A percentile compares a stretch with the other conserved stretches of the same genome.
These are phyloP conservation scores for Cryptococcus sp. DNA, from an alignment of 1,284 basidiomycete genomes.

Conservation along the genomic window DNA sequence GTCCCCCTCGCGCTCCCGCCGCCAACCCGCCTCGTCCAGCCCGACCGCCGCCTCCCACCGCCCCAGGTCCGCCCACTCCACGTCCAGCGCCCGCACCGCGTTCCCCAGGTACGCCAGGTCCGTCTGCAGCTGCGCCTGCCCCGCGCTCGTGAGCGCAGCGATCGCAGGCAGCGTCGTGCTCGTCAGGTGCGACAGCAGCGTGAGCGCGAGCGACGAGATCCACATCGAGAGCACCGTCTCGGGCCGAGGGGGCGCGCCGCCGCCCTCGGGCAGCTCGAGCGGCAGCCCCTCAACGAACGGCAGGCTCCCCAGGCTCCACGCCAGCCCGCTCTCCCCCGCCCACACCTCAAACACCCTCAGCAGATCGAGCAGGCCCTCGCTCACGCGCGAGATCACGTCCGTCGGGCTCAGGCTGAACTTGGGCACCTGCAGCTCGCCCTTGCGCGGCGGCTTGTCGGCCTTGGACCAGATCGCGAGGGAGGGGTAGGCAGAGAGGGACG, in stretches of 20 bases:
- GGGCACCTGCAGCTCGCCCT: slow-evolving; percentile 70
- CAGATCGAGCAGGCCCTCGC: slow-evolving; percentile 88
- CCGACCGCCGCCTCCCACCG: slow-evolving; percentile 66
- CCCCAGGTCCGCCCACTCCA: slow-evolving; percentile 70
- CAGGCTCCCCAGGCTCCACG: slow-evolving; percentile 78
- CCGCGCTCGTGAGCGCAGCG: slow-evolving; percentile 59
- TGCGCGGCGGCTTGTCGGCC: slow-evolving; percentile 37
- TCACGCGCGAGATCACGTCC: slow-evolving; percentile 79
- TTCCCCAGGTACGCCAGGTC: slow-evolving; percentile 87
- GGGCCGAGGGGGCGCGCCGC: slow-evolving; percentile 47
- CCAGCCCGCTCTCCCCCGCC: slow-evolving; percentile 84
- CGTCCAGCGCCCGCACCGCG: slow-evolving; percentile 84
- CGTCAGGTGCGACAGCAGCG: slow-evolving; percentile 70
- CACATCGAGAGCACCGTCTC: slow-evolving; percentile 82
- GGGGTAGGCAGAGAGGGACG: slow-evolving; percentile 70
- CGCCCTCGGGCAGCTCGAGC: slow-evolving; percentile 54
- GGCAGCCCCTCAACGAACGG: slow-evolving; percentile 59
- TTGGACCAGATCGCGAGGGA: slow-evolving; percentile 65
- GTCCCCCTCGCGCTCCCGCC: slow-evolving; percentile 7
- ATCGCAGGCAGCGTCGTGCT: slow-evolving; percentile 61
- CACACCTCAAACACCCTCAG: slow-evolving; percentile 92
- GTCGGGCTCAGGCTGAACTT: slow-evolving; percentile 90
- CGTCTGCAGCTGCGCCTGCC: slow-evolving; percentile 77
- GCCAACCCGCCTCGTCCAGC: slow-evolving; percentile 55
- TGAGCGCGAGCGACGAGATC: slow-evolving; percentile 81